These are phyloP conservation scores for Apophysomyces sp. DNA, from an alignment of 371 early-diverging fungal species.

Conservation along the genomic window DNA sequence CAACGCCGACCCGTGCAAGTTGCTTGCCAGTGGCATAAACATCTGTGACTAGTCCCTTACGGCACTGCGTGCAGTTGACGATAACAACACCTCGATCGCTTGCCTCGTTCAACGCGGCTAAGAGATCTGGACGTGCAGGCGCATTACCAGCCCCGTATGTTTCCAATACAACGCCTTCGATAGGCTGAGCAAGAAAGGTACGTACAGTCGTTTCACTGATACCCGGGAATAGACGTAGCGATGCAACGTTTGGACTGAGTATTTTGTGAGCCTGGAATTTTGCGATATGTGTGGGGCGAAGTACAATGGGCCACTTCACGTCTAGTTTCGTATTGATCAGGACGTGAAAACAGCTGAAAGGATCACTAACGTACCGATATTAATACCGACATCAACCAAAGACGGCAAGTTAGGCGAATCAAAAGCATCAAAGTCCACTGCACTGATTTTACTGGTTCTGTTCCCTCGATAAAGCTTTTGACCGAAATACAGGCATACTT, in stretches of 20 bases:
- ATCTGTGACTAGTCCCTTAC: constrained; percentile 87
- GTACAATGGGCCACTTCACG: constrained; percentile 88
- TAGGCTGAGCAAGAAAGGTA: constrained; percentile 84
- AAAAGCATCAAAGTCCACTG: constrained; percentile 95
- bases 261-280: constrained; percentile 81
- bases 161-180: constrained; percentile 93
- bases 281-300: constrained; percentile 83
- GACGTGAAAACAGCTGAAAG: neutral
- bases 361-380: constrained; percentile 67
- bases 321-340: constrained; percentile 45
- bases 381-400: constrained; percentile 90
- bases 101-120: constrained; percentile 84
- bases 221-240: constrained; percentile 93
- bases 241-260: constrained; percentile 87
- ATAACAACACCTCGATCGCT: constrained; percentile 92
- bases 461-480: constrained; percentile 96
- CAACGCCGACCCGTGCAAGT: constrained; percentile 78
- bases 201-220: constrained; percentile 86
- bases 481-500: constrained; percentile 92
- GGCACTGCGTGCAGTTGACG: constrained; percentile 94
- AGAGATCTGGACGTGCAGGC: constrained; percentile 82
- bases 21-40: constrained; percentile 91
- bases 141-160: constrained; percentile 98
- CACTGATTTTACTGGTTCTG: constrained; percentile 89
- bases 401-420: constrained; percentile 93